Base-by-base conservation (phyloP, 176 grass and related monocot species). In the Paspalum vaginatum region DNA sequence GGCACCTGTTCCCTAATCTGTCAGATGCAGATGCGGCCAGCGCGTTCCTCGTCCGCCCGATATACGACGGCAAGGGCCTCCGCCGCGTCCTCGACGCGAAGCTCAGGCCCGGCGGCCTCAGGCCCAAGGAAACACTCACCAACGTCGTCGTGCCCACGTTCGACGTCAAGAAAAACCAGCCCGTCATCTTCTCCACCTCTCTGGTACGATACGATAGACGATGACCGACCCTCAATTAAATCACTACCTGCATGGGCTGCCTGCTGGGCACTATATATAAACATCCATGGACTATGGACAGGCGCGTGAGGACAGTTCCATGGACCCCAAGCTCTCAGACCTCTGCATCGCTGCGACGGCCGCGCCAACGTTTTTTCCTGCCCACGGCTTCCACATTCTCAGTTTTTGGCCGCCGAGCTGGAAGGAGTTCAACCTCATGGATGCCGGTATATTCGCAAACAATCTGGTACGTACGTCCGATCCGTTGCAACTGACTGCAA, bases 131-230 rank as follows among this genome's bases (percentile, higher is more conserved):
- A 49, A 71, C 68, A 21, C n/a, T 25, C 44, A 71, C 68, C n/a
- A 70, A 50, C 13, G 68, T 71, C 43, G 11, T 71, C 45, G 68
- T 71, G 9, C 68, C 68, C 0, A 16, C 43, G 24, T 71, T 71
- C 68, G 68, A 71, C 0, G 6, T 71, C 68, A 51, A 71, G 46
- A 12, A 22, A 11, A 49, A 25, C 46, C 45, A 32, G 22, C 68
- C 68, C 11, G 24, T 71, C 4, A 25, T 46, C 43, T 71, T 71
- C 24, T 17, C 68, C 68, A 71, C 68, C 45, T 5, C 43, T 13
- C n/a, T 50, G 68, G 68, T 45, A 65, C 15, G 37, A 38, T 17
- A 14, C n/a, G n/a, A n/a, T n/a, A n/a, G n/a, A n/a, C n/a, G n/a
- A n/a, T n/a, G n/a, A n/a, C n/a, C n/a, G n/a, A n/a, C n/a, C n/a